Evolutionary conservation across 176 grass and related monocot genomes (phyloP).

Genomic region (Tillandsia leiboldiana): DNA sequence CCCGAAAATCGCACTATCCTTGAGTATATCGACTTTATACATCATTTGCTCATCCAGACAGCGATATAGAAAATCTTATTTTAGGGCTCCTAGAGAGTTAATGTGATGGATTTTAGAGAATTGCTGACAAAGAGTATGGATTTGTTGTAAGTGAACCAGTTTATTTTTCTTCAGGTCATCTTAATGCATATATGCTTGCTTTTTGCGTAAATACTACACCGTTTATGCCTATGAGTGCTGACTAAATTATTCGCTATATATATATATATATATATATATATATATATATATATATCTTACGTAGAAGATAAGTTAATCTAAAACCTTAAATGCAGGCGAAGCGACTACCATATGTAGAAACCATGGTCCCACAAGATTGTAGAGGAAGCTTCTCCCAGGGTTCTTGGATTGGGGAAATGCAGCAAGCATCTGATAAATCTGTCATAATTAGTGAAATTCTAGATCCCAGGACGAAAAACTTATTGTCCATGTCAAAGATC

Average conservation of each 20-base stretch:
- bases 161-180: no score
- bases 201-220: no score
- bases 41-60: no score
- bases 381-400: conserved; percentile 49
- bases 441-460: conserved; percentile 80
- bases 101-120: no score
- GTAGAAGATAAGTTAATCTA: neutral
- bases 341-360: conserved; percentile 39
- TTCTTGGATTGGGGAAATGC: conserved; percentile 89
- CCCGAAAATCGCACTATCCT: no score
- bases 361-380: conserved; percentile 24
- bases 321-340: conserved; percentile 38
- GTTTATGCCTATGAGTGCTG: no score
- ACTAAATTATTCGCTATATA: neutral
- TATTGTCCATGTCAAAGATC: conserved; percentile 60
- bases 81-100: no score
- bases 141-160: no score
- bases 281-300: neutral
- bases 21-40: no score
- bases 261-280: neutral
- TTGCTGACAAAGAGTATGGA: neutral
- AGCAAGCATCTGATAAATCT: conserved; percentile 63
- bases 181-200: no score
- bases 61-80: no score
- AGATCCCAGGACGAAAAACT: conserved; percentile 73